Evolutionary conservation across 768 basidiomycete genomes (phyloP), one percentile per base, ranked within the genome.

Genomic region (Trametes sanguinea): DNA sequence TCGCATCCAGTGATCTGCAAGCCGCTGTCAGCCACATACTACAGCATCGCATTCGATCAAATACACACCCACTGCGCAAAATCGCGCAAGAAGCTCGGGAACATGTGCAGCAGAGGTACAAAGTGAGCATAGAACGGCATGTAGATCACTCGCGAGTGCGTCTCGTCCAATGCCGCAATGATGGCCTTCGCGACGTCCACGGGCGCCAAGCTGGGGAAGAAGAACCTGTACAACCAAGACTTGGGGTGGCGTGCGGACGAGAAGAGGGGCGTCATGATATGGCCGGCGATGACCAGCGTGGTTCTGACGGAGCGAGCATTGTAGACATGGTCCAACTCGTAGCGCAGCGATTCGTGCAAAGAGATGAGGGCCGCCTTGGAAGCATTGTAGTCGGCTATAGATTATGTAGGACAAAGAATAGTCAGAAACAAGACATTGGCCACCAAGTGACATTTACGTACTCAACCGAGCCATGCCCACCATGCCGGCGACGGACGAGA

Each of bases 291-390:
- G 61, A 98, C 75, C 22, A 98, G 80, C 2, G 94, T 95, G 9
- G 94, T 96, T n/a, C 92, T 89, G 74, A 99, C 86, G 45, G 78
- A 73, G 1, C 90, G 90, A 33, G 85, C 80, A 42, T 84, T 77
- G 76, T 94, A 89, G n/a, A 88, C 68, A 40, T 88, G 85, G 72
- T 95, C 90, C 16, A 98, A 84, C 73, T 99, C 96, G 67, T 87
- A 90, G 54, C 94, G 84, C 54, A 99, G 80, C 13, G 90, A 88
- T 65, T 95, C 90, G 67, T 96, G 87, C 47, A 98, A 74, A 35
- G 84, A 83, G 14, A 91, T 77, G 22, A 90, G 71, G n/a, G 95
- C 95, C 10, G 94, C 92, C 77, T 99, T 99, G 29, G 93, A 94
- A 8, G 94, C 93, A 72, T 82, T 83, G 73, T 99, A 98, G 76